These are phyloP conservation scores for Eucalyptus grandis DNA, from an alignment of 345 rosid genomes.

Conservation along the genomic window DNA sequence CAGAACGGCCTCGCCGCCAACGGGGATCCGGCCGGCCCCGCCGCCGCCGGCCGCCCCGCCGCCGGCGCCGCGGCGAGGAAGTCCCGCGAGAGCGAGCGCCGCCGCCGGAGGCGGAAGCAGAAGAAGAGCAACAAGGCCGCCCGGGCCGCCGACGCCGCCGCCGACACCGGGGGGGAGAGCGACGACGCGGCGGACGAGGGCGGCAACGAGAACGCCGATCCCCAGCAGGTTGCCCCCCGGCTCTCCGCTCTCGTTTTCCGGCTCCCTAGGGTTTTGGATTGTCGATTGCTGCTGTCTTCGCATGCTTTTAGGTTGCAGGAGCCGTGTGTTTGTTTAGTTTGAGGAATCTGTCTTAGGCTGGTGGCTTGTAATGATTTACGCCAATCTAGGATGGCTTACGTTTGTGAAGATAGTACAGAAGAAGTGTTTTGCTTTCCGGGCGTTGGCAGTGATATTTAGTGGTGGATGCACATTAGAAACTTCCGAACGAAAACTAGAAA, in stretches of 20 bases:
- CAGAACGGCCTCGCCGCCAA: constrained; percentile 28
- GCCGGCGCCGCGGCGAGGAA: constrained; percentile 24
- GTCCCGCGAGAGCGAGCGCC: constrained; percentile 76
- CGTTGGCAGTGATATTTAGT: neutral
- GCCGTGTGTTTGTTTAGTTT: neutral
- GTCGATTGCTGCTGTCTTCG: neutral
- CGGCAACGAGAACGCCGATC: constrained; percentile 39
- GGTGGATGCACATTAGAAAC: neutral
- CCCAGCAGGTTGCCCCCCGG: constrained; percentile 15
- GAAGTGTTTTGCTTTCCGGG: neutral
- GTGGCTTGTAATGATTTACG: neutral
- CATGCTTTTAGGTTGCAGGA: neutral
- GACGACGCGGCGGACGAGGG: constrained; percentile 17
- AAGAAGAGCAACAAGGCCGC: constrained; percentile 65
- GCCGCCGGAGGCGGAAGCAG: constrained; percentile 98
- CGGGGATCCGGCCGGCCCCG: constrained; percentile 29
- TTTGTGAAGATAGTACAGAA: neutral
- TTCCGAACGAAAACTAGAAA: neutral
- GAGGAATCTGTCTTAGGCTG: neutral
- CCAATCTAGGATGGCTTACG: neutral
- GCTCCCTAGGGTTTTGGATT: constrained; percentile 15
- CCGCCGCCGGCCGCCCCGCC: neutral
- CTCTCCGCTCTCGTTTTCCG: neutral
- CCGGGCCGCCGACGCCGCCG: neutral
- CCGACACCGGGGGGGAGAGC: neutral